Percentiles rank a stretch among this genome's conserved stretches.
Conservation (phyloP, 257 asterid genomes). For the Salvia rosmarinus region DNA sequence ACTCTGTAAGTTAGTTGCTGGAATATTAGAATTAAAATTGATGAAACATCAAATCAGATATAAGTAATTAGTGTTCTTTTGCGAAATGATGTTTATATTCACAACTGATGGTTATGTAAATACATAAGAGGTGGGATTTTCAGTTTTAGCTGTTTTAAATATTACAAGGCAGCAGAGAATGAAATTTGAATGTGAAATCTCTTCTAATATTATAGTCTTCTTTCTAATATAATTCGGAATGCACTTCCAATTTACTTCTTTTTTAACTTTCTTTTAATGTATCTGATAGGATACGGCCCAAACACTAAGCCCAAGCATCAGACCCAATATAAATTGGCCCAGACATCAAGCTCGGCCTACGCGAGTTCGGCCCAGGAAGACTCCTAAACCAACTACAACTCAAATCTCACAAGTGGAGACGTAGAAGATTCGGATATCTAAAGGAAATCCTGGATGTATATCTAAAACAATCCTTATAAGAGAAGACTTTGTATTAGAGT, state of each 20-base stretch:
- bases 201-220: not conserved
- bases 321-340: no score
- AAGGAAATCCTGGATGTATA: no score
- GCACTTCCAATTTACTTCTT: not conserved
- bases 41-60: slow-evolving; percentile 1
- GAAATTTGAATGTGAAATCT: not conserved
- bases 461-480: no score
- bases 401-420: no score
- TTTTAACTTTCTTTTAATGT: not conserved
- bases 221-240: not conserved
- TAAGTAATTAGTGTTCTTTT: not conserved
- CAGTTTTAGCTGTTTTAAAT: not conserved
- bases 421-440: no score
- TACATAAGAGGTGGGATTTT: not conserved
- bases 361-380: no score
- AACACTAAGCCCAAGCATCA: no score
- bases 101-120: not conserved
- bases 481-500: no score
- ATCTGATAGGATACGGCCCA: no score
- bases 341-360: no score
- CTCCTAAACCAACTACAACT: no score
- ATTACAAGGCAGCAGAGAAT: not conserved
- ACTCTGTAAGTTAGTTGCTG: not conserved
- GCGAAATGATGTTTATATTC: not conserved
- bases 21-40: not conserved